Evolutionary conservation across 345 rosid genomes (phyloP).

Genomic region (Garcia nutans): DNA sequence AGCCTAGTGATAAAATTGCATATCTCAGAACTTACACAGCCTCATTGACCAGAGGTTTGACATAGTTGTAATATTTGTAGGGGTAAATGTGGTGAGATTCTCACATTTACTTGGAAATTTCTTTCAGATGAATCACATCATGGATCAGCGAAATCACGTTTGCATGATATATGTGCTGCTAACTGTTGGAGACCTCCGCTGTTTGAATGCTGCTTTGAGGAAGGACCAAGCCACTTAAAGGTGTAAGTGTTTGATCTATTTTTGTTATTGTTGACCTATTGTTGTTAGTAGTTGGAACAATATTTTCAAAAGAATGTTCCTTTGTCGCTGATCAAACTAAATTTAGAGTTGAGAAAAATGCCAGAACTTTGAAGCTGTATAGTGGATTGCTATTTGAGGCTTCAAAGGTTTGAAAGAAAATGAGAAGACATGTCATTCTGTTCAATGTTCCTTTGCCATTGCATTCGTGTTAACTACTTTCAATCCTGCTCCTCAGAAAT

Average conservation of each 20-base stretch:
- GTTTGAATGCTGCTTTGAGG: conserved; percentile 67
- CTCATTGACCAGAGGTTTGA: conserved; percentile 23
- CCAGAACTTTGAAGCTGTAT: not conserved
- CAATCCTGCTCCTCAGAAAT: not conserved
- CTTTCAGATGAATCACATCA: conserved; percentile 39
- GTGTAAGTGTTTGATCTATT: conserved; percentile 44
- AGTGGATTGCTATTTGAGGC: not conserved
- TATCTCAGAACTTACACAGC: conserved; percentile 15
- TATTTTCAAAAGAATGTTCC: not conserved
- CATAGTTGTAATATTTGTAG: not conserved
- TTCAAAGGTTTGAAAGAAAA: not conserved
- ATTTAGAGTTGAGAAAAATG: not conserved
- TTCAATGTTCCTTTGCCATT: not conserved
- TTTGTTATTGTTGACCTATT: not conserved
- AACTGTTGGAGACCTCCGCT: conserved; percentile 70
- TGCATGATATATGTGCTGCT: conserved; percentile 62
- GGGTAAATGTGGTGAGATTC: conserved; percentile 1
- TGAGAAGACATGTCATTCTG: not conserved
- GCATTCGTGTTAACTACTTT: not conserved
- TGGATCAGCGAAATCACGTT: conserved; percentile 55
- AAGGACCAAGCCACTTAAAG: conserved; percentile 75
- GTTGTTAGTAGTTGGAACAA: not conserved
- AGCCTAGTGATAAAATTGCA: conserved; percentile 17
- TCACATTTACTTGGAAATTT: conserved; percentile 10
- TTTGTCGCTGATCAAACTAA: not conserved